phyloP scores from a whole-genome alignment of 2,329 filamentous ascomycete species.

The Madurella fahalii region DNA sequence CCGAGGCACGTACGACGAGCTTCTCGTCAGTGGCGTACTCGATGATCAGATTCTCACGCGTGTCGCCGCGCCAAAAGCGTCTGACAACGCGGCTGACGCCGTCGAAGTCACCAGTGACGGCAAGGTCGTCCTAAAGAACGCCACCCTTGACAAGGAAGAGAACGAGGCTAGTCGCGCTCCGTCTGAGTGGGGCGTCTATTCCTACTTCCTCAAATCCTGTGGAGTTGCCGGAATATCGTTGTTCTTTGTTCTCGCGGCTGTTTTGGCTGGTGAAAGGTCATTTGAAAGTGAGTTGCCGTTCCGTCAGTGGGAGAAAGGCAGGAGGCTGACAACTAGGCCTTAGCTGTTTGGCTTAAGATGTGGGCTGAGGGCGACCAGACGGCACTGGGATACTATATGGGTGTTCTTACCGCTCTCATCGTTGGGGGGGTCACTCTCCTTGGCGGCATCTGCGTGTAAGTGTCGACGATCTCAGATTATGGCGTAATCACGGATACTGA shows the following conservation, averaged over 20 bases:
- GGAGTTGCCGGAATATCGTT: slow-evolving; percentile 5
- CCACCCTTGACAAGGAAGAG: slow-evolving; percentile 5
- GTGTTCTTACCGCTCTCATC: slow-evolving; percentile 8
- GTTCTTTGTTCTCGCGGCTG: slow-evolving; percentile 9
- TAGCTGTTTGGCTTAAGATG: slow-evolving; percentile 14
- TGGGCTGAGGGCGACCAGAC: slow-evolving; percentile 5
- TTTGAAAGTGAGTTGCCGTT: slow-evolving; percentile 9
- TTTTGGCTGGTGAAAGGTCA: slow-evolving; percentile 8
- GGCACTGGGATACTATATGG: slow-evolving; percentile 9
- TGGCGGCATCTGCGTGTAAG: slow-evolving; percentile 7
- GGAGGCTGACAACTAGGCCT: neutral
- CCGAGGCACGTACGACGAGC: slow-evolving; percentile 5
- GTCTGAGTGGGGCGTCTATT: slow-evolving; percentile 9
- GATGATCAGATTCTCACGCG: slow-evolving; percentile 4
- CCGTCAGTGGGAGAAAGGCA: no score
- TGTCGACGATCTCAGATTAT: no score
- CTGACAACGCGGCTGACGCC: neutral
- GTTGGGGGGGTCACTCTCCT: slow-evolving; percentile 9
- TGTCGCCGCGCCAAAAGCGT: neutral
- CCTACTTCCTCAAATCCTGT: slow-evolving; percentile 12
- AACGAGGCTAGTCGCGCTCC: slow-evolving; percentile 7
- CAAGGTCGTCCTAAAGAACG: slow-evolving; percentile 10
- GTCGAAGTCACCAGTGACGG: slow-evolving; percentile 11
- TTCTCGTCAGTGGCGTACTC: slow-evolving; percentile 1
- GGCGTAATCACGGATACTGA: no score